phyloP scores from a whole-genome alignment of 192 early-diverging fungal genomes.

The Chytriomyces hyalinus region DNA sequence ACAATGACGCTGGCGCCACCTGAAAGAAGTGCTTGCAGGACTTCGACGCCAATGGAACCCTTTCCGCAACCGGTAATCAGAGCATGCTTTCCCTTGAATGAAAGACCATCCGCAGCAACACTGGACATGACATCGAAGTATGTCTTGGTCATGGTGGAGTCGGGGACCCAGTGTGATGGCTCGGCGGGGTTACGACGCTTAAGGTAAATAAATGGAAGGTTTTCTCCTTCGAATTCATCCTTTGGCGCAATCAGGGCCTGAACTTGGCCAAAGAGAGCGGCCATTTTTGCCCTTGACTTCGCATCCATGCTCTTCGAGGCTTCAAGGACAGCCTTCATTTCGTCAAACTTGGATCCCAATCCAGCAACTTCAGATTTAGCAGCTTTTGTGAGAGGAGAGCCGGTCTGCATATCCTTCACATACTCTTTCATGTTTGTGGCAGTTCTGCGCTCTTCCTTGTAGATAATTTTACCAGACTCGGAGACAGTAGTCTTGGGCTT shows the following conservation, averaged over 20 bases:
- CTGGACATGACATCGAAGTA: conserved; percentile 83
- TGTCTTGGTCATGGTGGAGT: conserved; percentile 72
- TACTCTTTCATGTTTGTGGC: conserved; percentile 93
- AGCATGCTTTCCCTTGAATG: conserved; percentile 83
- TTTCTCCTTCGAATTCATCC: conserved; percentile 22
- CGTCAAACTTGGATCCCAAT: conserved; percentile 69
- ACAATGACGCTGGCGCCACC: conserved; percentile 90
- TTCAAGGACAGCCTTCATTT: conserved; percentile 46
- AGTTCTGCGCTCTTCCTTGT: conserved; percentile 81
- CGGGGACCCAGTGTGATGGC: conserved; percentile 84
- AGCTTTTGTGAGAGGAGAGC: conserved; percentile 51
- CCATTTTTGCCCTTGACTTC: conserved; percentile 30
- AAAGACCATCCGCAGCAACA: conserved; percentile 81
- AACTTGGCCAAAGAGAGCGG: conserved; percentile 50
- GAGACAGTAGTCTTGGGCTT: conserved; percentile 80
- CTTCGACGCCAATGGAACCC: conserved; percentile 86
- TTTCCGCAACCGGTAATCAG: conserved; percentile 90
- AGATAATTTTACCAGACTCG: conserved; percentile 83
- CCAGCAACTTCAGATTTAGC: conserved; percentile 47
- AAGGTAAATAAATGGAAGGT: conserved; percentile 57
- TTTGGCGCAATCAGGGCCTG: conserved; percentile 32
- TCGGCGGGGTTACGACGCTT: conserved; percentile 58
- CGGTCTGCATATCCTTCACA: conserved; percentile 79
- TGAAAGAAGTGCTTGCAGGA: conserved; percentile 80
- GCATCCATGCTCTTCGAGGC: conserved; percentile 35